Base-by-base conservation (phyloP, 208 protist genomes). In the Wallacemonas sp. region DNA sequence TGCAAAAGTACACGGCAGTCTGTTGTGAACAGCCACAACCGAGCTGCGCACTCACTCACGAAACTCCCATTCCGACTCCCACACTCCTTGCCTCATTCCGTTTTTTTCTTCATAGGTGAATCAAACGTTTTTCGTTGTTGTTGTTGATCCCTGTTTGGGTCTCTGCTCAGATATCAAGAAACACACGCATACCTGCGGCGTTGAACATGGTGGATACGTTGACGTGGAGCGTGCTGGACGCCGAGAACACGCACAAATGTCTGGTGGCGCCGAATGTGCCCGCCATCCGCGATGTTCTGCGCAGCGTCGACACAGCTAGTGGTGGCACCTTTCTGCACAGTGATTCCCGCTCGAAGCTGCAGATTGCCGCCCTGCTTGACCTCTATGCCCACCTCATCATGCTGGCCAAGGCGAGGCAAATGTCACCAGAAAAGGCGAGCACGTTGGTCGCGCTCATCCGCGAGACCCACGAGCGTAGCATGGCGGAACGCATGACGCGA, bases 401-500 rank as follows among this genome's bases (percentile, higher is more conserved):
- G n/a, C 94, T 96, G 57, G 73, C 77, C 41, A 91, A 88, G 39
- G 72, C 74, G 9, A 69, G 64, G 1, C 57, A 78, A 24, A 78
- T 96, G 64, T 77, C 76, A 0, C 74, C 80, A 0, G 90, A 90
- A 48, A 96, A 96, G 67, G 74, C 80, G 16, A 96, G 92, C 65
- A 90, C 92, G 2, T 61, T 94, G 21, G 76, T 96, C 17, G 82
- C 77, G 14, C 84, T 96, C 30, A 63, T 95, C 16, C 69, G 86
- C 34, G 46, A 80, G 17, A 27, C 92, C 29, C 92, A 96, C 62
- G 70, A 85, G 34, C 58, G 62, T 0, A 94, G 87, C 68, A 92
- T 96, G 80, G 69, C 49, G 1, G 69, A 81, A 23, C 69, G 76
- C 0, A 60, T 80, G 33, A 90, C 81, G 4, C 78, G 85, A 5